Base-by-base conservation (phyloP, 2,329 filamentous ascomycete genomes). In the Cytospora mali region DNA sequence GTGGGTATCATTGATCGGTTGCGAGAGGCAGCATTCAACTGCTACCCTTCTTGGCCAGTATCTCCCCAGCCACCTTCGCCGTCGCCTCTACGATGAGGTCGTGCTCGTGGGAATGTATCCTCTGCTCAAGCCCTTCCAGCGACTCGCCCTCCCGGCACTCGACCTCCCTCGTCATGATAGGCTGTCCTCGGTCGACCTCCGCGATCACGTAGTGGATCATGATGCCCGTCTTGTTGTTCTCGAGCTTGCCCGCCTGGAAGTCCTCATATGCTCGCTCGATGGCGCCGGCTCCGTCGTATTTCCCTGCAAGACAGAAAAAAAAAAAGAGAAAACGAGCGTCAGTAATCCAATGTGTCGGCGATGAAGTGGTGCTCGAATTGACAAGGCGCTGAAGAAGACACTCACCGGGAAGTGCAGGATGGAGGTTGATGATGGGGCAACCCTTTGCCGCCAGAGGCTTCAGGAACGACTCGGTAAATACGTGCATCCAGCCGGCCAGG, bases 191-290 rank as follows among this genome's bases (percentile, higher is more conserved):
- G 77, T 97, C 93, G 60, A 97, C 92, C 73, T 94, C 86, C 10
- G 78, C 80, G 66, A 91, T 88, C 53, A 96, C 92, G 75, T 93
- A 89, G 77, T 97, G 93, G 18, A 92, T 87, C 93, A 96, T 97
- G 59, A 96, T 88, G 0, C 93, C 93, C 0, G 93, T 96, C 67
- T 82, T 83, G 67, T 83, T 83, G 68, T 90, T 82, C 69, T 88
- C 84, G 11, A 92, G 83, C 66, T 83, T 84, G 6, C 84, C 83
- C 2, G 76, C 78, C 72, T 87, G 75, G 72, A 90, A 93, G 62
- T 91, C 92, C 53, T 85, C 81, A 75, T 87, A 92, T 3, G 93
- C 92, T 27, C 91, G 82, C 69, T 90, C 86, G 69, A 97, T 96
- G 18, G 92, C 93, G 67, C 84, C 78, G 46, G 87, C 85, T 5